A percentile compares a stretch with the other conserved stretches of the same genome.
Evolutionary conservation across 1,139 yeast genomes (phyloP).

Genomic region (Maudiozyma humilis): DNA sequence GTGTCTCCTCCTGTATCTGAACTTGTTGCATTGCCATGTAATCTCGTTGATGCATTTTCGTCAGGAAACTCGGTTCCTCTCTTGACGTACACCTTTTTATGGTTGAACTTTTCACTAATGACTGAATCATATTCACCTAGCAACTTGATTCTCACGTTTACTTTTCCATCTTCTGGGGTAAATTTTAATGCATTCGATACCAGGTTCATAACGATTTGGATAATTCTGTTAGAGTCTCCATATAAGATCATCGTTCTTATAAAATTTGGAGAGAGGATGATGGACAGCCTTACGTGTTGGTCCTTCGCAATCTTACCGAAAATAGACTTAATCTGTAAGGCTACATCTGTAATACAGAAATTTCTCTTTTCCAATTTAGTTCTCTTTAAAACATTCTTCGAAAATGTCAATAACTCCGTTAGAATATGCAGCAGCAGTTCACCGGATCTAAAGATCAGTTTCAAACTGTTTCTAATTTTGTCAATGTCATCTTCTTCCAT

Average conservation of each 20-base stretch:
- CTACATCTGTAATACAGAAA: conserved; percentile 65
- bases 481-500: conserved; percentile 69
- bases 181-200: conserved; percentile 83
- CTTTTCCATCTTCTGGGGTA: conserved; percentile 80
- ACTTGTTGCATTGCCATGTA: too few species aligned
- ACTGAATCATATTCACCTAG: conserved; percentile 63
- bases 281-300: conserved; percentile 58
- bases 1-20: too few species aligned
- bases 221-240: conserved; percentile 82
- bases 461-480: conserved; percentile 59
- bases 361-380: conserved; percentile 76
- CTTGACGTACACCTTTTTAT: conserved; percentile 34
- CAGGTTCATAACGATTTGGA: conserved; percentile 80
- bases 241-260: conserved; percentile 54
- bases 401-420: conserved; percentile 80
- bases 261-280: conserved; percentile 51
- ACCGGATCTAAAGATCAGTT: conserved; percentile 78
- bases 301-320: conserved; percentile 78
- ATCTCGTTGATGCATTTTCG: neutral
- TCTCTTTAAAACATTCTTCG: conserved; percentile 80
- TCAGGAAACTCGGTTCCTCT: conserved; percentile 17
- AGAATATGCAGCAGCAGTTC: conserved; percentile 77
- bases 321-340: conserved; percentile 77
- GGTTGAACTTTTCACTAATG: conserved; percentile 32
- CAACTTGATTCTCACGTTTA: conserved; percentile 57